Conservation (phyloP, 2,329 filamentous ascomycete genomes). For the Botrytis cinerea region DNA sequence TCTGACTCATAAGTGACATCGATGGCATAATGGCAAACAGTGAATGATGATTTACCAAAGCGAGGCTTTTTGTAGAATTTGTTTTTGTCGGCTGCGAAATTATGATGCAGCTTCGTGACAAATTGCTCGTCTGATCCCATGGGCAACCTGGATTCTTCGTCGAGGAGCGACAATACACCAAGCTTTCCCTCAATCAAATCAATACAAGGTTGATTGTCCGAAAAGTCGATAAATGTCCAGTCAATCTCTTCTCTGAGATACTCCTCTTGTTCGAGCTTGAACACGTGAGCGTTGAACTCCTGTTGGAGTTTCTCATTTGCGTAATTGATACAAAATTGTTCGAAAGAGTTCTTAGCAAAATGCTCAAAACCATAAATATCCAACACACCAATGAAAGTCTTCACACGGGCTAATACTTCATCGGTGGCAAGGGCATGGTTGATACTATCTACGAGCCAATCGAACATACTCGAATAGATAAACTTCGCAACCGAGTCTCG, state of each 20-base stretch:
- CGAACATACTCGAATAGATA: constrained; percentile 96
- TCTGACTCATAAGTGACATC: constrained; percentile 99
- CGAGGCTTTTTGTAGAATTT: constrained; percentile 98
- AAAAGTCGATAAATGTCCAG: constrained; percentile 99
- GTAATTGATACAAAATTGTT: constrained; percentile 99
- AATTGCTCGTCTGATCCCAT: constrained; percentile 99
- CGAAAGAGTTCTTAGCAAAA: constrained; percentile 99
- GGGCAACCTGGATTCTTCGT: constrained; percentile 93
- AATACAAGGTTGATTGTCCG: constrained; percentile 98
- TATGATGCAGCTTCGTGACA: constrained; percentile 92
- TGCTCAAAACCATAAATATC: constrained; percentile 99
- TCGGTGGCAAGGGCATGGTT: constrained; percentile 89
- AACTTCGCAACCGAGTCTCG: constrained; percentile 98
- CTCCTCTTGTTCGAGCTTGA: constrained; percentile 98
- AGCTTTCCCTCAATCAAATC: constrained; percentile 97
- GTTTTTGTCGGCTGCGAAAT: constrained; percentile 87
- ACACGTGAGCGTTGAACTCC: constrained; percentile 98
- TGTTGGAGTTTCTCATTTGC: constrained; percentile 99
- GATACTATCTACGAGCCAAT: constrained; percentile 98
- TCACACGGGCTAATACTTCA: constrained; percentile 77
- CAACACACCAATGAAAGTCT: constrained; percentile 93
- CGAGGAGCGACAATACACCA: constrained; percentile 85
- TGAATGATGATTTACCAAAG: constrained; percentile 96
- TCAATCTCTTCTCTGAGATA: constrained; percentile 96
- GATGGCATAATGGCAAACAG: constrained; percentile 96